Evolutionary conservation across 306 rosid genomes (phyloP), one percentile per base, ranked within the genome.

Genomic region (Lagenaria siceraria): DNA sequence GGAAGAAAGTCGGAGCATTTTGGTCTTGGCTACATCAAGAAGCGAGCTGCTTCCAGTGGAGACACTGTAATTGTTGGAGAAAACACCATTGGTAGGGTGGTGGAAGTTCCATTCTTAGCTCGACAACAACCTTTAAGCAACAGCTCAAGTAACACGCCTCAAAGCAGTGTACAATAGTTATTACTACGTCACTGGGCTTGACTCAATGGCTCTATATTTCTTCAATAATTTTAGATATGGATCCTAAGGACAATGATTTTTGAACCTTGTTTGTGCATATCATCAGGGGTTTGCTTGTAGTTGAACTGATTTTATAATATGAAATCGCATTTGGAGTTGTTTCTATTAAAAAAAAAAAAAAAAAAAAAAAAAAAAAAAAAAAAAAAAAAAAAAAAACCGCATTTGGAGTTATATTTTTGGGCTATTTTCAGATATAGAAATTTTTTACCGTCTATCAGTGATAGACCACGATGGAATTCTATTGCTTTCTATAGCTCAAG

Each of bases 11-110:
- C 78, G 35, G 90, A 82, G 76, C 88, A 91, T 82, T 83, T 87
- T 33, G 98, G 98, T 78, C 85, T 94, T 61, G 97, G 96, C 65
- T 94, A 90, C 86, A 87, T 94, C 68, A 94, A 91, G 89, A 90
- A 87, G 84, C 78, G 80, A 83, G 88, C 88, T 83, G 97, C 90
- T 73, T 86, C 83, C 7, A 86, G 81, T 60, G 96, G 97, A 73
- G 93, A 83, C 83, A 82, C 71, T 4, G 88, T 92, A 75, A 78
- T 51, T 46, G 84, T 95, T 24, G 97, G 93, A 81, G 91, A 89
- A 83, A 61, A 76, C 81, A 78, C 88, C 63, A 80, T 46, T 60
- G 98, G 96, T 64, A 89, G 79, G 52, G 84, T 92, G 80, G 85
- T 87, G 15, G 92, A 90, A 84, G 88, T 87, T 77, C 96, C 98